phyloP scores from a whole-genome alignment of 352 stramenopile genomes.

The Thalassiosira oceanica region DNA sequence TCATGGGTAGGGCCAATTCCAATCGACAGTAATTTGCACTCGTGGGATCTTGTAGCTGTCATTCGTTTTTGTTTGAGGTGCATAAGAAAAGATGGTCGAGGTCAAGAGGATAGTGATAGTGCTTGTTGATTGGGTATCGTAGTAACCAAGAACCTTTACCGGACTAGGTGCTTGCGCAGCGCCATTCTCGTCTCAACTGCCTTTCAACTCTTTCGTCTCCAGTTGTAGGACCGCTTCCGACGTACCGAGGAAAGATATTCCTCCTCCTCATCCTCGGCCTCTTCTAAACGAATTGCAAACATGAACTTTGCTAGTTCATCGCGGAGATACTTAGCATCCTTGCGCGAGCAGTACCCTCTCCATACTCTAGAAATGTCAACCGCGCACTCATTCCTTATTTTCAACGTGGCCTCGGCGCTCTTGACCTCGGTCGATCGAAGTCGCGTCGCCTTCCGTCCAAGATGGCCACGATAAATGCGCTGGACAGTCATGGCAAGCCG shows the following conservation, averaged over 20 bases:
- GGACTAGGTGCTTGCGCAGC: too few species aligned
- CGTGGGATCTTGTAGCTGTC: too few species aligned
- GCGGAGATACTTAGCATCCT: slow-evolving; percentile 83
- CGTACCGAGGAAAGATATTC: too few species aligned
- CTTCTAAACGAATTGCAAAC: slow-evolving; percentile 86
- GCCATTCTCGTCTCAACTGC: too few species aligned
- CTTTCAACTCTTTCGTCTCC: too few species aligned
- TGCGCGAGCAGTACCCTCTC: slow-evolving; percentile 84
- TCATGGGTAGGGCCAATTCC: slow-evolving; percentile 17
- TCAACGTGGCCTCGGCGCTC: slow-evolving; percentile 85
- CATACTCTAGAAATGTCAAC: slow-evolving; percentile 86
- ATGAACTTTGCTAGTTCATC: slow-evolving; percentile 92
- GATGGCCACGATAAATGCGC: slow-evolving; percentile 85
- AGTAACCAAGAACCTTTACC: too few species aligned
- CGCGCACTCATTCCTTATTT: slow-evolving; percentile 82
- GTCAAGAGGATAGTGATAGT: too few species aligned
- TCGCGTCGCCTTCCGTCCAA: slow-evolving; percentile 84
- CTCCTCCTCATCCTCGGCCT: slow-evolving; percentile 87
- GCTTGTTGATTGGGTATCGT: too few species aligned
- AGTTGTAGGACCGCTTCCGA: too few species aligned
- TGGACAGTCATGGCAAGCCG: slow-evolving; percentile 83
- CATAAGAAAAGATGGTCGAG: too few species aligned
- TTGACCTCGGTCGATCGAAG: slow-evolving; percentile 85
- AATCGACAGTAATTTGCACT: slow-evolving; percentile 5
- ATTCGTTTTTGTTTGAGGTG: too few species aligned